Percentiles rank a stretch among this genome's conserved stretches.
These are phyloP conservation scores for Blastocystis sp. DNA, from an alignment of 352 stramenopile species.

Conservation along the genomic window DNA sequence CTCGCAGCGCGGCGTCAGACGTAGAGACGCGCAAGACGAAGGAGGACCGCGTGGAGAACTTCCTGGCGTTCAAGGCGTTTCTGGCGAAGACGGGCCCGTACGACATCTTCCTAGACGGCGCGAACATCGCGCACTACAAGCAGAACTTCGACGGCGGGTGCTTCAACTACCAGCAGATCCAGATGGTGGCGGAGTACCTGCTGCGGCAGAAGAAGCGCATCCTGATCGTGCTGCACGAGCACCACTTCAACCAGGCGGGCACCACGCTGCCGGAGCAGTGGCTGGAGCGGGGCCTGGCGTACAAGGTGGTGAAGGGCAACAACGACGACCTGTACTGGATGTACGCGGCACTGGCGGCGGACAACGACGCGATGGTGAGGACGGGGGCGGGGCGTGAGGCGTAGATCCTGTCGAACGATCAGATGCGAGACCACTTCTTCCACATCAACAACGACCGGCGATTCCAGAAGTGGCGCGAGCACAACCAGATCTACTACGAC, in stretches of 20 bases:
- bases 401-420: constrained; percentile 89
- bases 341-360: constrained; percentile 82
- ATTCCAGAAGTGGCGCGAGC: constrained; percentile 94
- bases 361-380: constrained; percentile 71
- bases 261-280: constrained; percentile 78
- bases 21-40: constrained; percentile 79
- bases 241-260: constrained; percentile 86
- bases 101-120: constrained; percentile 91
- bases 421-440: constrained; percentile 99
- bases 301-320: constrained; percentile 87
- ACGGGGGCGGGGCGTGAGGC: constrained; percentile 75
- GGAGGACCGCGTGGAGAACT: constrained; percentile 76
- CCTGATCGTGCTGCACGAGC: constrained; percentile 89
- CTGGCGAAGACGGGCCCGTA: constrained; percentile 78
- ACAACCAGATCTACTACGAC: constrained; percentile 88
- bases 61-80: constrained; percentile 81
- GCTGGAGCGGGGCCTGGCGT: constrained; percentile 80
- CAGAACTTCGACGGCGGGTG: constrained; percentile 88
- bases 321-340: constrained; percentile 99
- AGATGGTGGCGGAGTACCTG: constrained; percentile 87
- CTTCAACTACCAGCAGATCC: constrained; percentile 92
- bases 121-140: constrained; percentile 96
- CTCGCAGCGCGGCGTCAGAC: background rate
- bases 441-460: constrained; percentile 90
- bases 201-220: constrained; percentile 81